Conservation (phyloP, 2,329 filamentous ascomycete species). For the Penicillium sp. region DNA sequence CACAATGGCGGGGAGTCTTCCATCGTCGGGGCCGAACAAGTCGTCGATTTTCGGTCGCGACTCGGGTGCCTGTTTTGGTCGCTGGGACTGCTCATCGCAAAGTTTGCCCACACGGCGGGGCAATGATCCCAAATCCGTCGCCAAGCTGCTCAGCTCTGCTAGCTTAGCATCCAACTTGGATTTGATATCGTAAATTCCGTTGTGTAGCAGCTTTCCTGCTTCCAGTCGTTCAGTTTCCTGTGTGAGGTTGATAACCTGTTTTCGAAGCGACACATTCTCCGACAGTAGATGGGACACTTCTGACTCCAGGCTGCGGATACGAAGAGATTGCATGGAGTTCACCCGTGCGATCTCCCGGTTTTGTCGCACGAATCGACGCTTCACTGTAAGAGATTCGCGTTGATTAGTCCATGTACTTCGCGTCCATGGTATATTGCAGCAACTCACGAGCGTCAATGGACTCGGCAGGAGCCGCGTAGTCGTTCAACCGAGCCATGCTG, state of each 20-base stretch:
- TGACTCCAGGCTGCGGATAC: conserved; percentile 64
- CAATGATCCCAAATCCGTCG: conserved; percentile 56
- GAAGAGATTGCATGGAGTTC: conserved; percentile 65
- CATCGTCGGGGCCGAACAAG: conserved; percentile 27
- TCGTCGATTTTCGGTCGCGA: conserved; percentile 21
- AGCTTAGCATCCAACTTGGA: conserved; percentile 58
- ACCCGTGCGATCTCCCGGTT: conserved; percentile 67
- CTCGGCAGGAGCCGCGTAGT: conserved; percentile 46
- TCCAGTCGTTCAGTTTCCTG: conserved; percentile 55
- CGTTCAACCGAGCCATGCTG: conserved; percentile 53
- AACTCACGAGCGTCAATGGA: conserved; percentile 52
- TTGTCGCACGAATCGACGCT: conserved; percentile 65
- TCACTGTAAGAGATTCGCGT: conserved; percentile 48
- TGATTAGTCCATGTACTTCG: background rate
- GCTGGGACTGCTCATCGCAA: conserved; percentile 16
- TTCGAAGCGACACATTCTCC: conserved; percentile 62
- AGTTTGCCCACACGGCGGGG: conserved; percentile 33
- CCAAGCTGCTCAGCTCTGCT: conserved; percentile 55
- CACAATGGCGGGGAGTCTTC: conserved; percentile 58
- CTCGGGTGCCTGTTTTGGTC: conserved; percentile 13
- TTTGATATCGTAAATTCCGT: conserved; percentile 56
- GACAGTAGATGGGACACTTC: conserved; percentile 62
- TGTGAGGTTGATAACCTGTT: conserved; percentile 60
- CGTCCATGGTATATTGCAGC: background rate
- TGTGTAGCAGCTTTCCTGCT: conserved; percentile 45